Base-by-base conservation (phyloP, 306 rosid species). In the Luffa aegyptiaca region DNA sequence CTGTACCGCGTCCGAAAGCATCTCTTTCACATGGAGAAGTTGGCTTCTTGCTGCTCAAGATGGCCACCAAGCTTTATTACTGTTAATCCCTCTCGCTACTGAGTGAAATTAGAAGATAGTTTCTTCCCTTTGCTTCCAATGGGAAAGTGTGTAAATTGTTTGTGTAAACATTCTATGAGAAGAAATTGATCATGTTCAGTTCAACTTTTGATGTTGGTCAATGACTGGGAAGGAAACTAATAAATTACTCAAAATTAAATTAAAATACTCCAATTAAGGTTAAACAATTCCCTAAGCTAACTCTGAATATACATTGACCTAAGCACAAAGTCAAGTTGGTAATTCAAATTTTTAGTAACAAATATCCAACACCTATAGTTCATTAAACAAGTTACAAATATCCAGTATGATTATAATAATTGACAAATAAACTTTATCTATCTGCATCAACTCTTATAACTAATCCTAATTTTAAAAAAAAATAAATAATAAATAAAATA, bases 1-100 rank as follows among this genome's bases (percentile, higher is more conserved):
- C 83, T 90, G 14, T 90, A 85, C 85, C 88, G 31, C 11, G 84
- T 86, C 13, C 77, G 90, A 55, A 88, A 88, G 74, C 97, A 90
- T 86, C 64, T 92, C 58, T 78, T 90, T 83, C 97, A 92, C 87
- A 79, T 91, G 21, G 90, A 90, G 57, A 66, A 75, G 78, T 48
- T 89, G 72, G 57, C 33, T 45, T 33, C 62, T 33, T 74, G 78
- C 62, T 74, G 44, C 45, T 51, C 41, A 8, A 31, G 11, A 74
- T 49, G 75, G 75, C 8, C 55, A 11, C 9, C 18, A n/a, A 44
- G 52, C 18, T 44, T 69, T 2, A 5, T n/a, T 4, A n/a, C 35
- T 68, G 2, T 69, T 4, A 33, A 74, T 35, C 12, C 45, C 10
- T 10, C 52, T 74, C 45, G 16, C 42, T 74, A 14, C 20, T 74